Percentiles rank a stretch among this genome's conserved stretches.
phyloP scores from a whole-genome alignment of 805 yeast genomes.

The Nakazawaea holstii region DNA sequence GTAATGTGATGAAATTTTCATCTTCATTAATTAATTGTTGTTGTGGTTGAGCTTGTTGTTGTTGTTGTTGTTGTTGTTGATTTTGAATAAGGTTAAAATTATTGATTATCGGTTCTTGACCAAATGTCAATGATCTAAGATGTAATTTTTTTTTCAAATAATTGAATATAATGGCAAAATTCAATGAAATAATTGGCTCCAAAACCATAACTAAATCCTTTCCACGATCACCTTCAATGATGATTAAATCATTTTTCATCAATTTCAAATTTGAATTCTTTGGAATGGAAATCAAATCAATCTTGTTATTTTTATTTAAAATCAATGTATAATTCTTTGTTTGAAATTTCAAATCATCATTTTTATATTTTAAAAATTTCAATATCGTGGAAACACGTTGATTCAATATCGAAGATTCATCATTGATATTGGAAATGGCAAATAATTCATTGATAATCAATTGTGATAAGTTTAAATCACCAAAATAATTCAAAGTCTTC shows the following conservation, averaged over 20 bases:
- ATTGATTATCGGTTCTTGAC: slow-evolving; percentile 20
- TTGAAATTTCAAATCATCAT: slow-evolving; percentile 36
- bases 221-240: slow-evolving; percentile 82
- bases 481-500: slow-evolving; percentile 51
- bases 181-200: slow-evolving; percentile 56
- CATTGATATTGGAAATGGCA: slow-evolving; percentile 16
- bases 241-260: slow-evolving; percentile 59
- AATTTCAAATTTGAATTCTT: slow-evolving; percentile 56
- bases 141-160: slow-evolving; percentile 72
- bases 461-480: slow-evolving; percentile 33
- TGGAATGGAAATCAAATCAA: slow-evolving; percentile 67
- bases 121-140: slow-evolving; percentile 41
- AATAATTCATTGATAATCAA: slow-evolving; percentile 32
- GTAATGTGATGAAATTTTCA: slow-evolving; percentile 61
- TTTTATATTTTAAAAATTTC: slow-evolving; percentile 35
- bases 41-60: not conserved
- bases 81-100: slow-evolving; percentile 19
- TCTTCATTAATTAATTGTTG: slow-evolving; percentile 40
- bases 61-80: slow-evolving; percentile 12
- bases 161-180: slow-evolving; percentile 66
- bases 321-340: slow-evolving; percentile 31
- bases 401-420: slow-evolving; percentile 3
- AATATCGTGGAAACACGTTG: slow-evolving; percentile 26
- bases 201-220: slow-evolving; percentile 71
- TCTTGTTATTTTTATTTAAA: slow-evolving; percentile 34